phyloP scores from a whole-genome alignment of 148 eudicot genomes.

The Pouteria glomerata region DNA sequence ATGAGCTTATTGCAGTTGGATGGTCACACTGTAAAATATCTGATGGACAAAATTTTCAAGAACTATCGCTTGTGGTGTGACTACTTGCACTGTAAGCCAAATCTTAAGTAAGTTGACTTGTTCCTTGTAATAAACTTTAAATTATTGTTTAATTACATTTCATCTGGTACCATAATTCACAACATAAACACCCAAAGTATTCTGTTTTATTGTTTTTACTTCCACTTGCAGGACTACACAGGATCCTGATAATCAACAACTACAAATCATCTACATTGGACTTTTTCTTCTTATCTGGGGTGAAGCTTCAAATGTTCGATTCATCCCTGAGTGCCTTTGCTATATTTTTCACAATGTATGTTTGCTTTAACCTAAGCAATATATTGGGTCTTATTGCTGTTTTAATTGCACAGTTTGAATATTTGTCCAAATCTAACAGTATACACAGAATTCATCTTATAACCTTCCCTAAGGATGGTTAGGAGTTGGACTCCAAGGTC shows the following conservation, averaged over 20 bases:
- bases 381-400: background rate
- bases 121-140: background rate
- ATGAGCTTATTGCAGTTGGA: conserved; percentile 61
- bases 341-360: conserved; percentile 90
- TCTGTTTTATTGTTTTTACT: conserved; percentile 9
- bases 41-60: conserved; percentile 67
- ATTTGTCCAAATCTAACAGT: too few relatives aligned
- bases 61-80: conserved; percentile 84
- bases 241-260: conserved; percentile 49
- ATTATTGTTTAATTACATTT: background rate
- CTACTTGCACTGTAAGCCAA: conserved; percentile 65
- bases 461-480: too few relatives aligned
- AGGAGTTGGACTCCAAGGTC: too few relatives aligned
- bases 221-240: conserved; percentile 49
- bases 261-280: conserved; percentile 79
- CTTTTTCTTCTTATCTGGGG: conserved; percentile 99
- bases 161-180: background rate
- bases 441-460: too few relatives aligned
- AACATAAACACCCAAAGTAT: background rate
- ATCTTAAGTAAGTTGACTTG: conserved; percentile 57
- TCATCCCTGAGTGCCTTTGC: conserved; percentile 96
- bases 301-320: conserved; percentile 96
- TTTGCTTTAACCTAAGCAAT: conserved; percentile 2
- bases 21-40: conserved; percentile 38
- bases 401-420: too few relatives aligned